Base-by-base conservation (phyloP, 805 yeast genomes). In the Candida loeiensis region DNA sequence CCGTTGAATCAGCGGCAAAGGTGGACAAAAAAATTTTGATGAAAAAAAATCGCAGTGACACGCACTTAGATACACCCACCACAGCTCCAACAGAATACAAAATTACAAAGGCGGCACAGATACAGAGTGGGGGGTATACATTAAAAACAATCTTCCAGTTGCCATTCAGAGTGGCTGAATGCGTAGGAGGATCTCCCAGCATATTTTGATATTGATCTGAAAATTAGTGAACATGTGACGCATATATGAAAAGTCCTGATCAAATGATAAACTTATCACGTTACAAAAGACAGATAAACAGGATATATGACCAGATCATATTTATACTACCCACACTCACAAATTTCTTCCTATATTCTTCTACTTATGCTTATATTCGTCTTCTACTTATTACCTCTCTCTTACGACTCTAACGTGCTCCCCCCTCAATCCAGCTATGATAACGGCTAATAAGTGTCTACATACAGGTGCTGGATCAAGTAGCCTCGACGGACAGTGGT, bases 1-100 rank as follows among this genome's bases (percentile, higher is more conserved):
- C 17, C 33, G 33, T 30, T 30, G 33, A 17, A 30, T 30, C 33
- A 16, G 33, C 33, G 33, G 33, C 33, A 30, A 30, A 30, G 33
- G 21, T 30, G 33, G 33, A 30, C 33, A 30, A 18, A 30, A 30
- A 30, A 30, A 30, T 30, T 28, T 30, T 30, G 13, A 13, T 12
- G 13, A 13, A 30, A 30, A 30, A 30, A 30, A 30, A 30, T 30
- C 18, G 33, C 33, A 14, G 21, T 30, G 33, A 30, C 33, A 30
- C 33, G 33, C 13, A 30, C 21, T 11, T n/a, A n/a, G n/a, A n/a
- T n/a, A n/a, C n/a, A n/a, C n/a, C n/a, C n/a, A n/a, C n/a, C n/a
- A n/a, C n/a, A n/a, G n/a, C n/a, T n/a, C n/a, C n/a, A n/a, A n/a
- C n/a, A n/a, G n/a, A n/a, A n/a, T n/a, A n/a, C n/a, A n/a, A n/a